Percentiles rank a stretch among this genome's conserved stretches.
Conservation (phyloP, 345 rosid species). For the Populus ilicifolia region DNA sequence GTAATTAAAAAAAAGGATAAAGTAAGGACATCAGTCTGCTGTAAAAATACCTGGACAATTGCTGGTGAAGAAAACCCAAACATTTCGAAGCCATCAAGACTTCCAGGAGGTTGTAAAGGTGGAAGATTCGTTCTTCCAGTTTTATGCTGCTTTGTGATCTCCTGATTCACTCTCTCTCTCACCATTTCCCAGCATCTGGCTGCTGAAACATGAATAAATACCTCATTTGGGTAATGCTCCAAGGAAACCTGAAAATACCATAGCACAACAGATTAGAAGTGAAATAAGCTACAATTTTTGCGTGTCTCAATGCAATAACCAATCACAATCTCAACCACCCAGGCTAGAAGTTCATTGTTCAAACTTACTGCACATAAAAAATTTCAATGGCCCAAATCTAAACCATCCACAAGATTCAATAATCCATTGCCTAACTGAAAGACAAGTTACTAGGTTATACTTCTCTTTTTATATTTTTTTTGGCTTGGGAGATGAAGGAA, state of each 20-base stretch:
- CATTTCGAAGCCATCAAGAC: slow-evolving; percentile 96
- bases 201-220: slow-evolving; percentile 77
- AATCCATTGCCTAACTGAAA: not conserved
- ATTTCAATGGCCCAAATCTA: not conserved
- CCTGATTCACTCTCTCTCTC: slow-evolving; percentile 85
- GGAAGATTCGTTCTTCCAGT: slow-evolving; percentile 71
- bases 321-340: not conserved
- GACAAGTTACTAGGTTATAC: not conserved
- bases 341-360: not conserved
- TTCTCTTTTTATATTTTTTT: not conserved
- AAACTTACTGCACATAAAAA: not conserved
- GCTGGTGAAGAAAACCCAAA: slow-evolving; percentile 93
- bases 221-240: slow-evolving; percentile 74
- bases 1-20: not conserved
- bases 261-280: not conserved
- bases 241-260: slow-evolving; percentile 61
- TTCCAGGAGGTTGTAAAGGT: slow-evolving; percentile 93
- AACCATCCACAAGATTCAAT: not conserved
- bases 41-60: slow-evolving; percentile 70
- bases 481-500: not conserved
- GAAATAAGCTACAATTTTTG: not conserved
- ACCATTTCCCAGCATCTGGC: slow-evolving; percentile 99
- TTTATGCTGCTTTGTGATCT: slow-evolving; percentile 81
- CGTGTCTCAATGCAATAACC: not conserved
- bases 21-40: not conserved